A percentile compares a stretch with the other conserved stretches of the same genome.
Evolutionary conservation across 202 grass and related monocot species (phyloP).

Genomic region (Panicum virgatum): DNA sequence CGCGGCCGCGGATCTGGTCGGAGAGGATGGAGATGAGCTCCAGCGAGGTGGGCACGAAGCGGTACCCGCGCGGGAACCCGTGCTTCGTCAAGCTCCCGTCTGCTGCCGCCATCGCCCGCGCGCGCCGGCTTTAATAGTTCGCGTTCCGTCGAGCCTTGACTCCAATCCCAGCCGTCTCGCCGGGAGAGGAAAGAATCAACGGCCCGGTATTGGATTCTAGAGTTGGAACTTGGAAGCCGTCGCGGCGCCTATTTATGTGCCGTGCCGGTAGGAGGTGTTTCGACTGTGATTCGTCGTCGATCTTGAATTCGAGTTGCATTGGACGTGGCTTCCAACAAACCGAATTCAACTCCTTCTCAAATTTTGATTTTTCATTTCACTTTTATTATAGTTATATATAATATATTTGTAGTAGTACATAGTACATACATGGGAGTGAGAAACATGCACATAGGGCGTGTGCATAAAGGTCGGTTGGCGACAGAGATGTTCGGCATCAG

Average conservation of each 20-base stretch:
- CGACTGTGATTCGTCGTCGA: too few relatives aligned
- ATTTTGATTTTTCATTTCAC: too few relatives aligned
- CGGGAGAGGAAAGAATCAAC: neutral
- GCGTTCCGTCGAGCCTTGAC: neutral
- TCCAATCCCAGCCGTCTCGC: too few relatives aligned
- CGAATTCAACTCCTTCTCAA: neutral
- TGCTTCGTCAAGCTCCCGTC: slow-evolving; percentile 12
- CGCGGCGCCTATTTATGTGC: neutral
- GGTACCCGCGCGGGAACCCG: slow-evolving; percentile 38
- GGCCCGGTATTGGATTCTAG: neutral
- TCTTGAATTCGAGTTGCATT: neutral
- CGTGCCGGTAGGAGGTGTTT: too few relatives aligned
- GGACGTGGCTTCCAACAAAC: neutral
- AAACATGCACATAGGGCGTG: too few relatives aligned
- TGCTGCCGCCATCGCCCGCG: neutral
- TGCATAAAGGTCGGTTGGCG: neutral
- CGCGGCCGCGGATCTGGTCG: neutral
- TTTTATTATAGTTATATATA: neutral
- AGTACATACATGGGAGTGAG: neutral
- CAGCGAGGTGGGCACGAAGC: neutral
- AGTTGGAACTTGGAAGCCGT: neutral
- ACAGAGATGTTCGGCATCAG: neutral
- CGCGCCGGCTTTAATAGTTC: too few relatives aligned
- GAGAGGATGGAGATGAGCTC: slow-evolving; percentile 9
- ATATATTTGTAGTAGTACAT: too few relatives aligned